A percentile compares a stretch with the other conserved stretches of the same genome.
Conservation (phyloP, 2,329 filamentous ascomycete genomes). For the Proliferodiscus dingleyae region DNA sequence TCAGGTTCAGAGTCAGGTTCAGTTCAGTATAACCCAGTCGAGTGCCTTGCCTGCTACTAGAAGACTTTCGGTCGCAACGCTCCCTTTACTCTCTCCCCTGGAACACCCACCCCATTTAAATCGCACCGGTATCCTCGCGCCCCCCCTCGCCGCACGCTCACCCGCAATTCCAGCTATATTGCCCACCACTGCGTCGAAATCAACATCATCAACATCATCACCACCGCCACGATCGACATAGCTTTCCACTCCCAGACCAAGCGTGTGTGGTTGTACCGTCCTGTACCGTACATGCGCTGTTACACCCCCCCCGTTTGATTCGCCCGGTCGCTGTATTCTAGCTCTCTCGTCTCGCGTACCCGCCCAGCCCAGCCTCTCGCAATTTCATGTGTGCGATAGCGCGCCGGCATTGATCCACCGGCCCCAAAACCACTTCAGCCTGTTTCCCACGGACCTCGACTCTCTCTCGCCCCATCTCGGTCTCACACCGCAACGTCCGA, state of each 20-base stretch:
- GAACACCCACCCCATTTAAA: neutral
- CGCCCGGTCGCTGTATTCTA: slow-evolving; percentile 11
- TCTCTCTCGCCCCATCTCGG: slow-evolving; percentile 1
- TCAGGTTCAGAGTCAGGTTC: too few relatives aligned
- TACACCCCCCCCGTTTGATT: slow-evolving; percentile 1
- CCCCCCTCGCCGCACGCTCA: too few relatives aligned
- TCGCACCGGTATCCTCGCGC: too few relatives aligned
- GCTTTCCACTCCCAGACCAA: neutral
- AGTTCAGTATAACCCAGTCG: too few relatives aligned
- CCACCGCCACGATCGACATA: slow-evolving; percentile 5
- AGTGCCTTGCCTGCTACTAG: neutral
- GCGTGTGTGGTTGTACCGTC: slow-evolving; percentile 5
- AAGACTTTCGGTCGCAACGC: slow-evolving; percentile 11
- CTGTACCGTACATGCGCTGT: slow-evolving; percentile 2
- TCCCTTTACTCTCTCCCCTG: neutral
- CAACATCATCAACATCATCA: slow-evolving; percentile 1
- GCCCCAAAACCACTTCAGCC: slow-evolving; percentile 12
- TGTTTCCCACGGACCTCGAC: slow-evolving; percentile 9
- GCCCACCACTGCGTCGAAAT: too few relatives aligned
- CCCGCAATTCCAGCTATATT: too few relatives aligned
- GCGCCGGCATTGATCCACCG: slow-evolving; percentile 15
- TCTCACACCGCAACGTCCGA: slow-evolving; percentile 11
- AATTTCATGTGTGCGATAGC: slow-evolving; percentile 18
- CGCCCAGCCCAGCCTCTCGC: neutral
- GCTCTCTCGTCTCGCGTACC: too few relatives aligned